Conservation (phyloP, 2,329 filamentous ascomycete genomes). For the Curvularia eragrostidis region DNA sequence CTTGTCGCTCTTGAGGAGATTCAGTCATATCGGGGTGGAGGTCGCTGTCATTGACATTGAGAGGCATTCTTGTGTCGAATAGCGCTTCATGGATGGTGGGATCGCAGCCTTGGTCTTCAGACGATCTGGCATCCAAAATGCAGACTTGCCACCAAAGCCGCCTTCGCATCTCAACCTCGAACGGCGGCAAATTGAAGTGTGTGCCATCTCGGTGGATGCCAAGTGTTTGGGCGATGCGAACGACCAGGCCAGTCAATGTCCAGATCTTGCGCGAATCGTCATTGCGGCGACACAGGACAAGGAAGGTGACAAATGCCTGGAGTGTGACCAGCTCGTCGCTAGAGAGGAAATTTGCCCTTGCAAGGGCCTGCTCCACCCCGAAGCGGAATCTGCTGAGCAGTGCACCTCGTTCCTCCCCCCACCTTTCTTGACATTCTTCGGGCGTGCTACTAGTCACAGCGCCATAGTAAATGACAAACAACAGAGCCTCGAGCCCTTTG, state of each 20-base stretch:
- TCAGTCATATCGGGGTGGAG: constrained; percentile 58
- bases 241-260: constrained; percentile 65
- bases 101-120: constrained; percentile 69
- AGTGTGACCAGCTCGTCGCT: constrained; percentile 68
- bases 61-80: constrained; percentile 67
- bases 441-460: constrained; percentile 60
- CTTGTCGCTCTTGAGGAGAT: constrained; percentile 56
- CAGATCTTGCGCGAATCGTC: constrained; percentile 61
- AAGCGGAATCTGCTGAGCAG: constrained; percentile 66
- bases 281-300: constrained; percentile 63
- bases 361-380: constrained; percentile 68
- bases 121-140: constrained; percentile 65
- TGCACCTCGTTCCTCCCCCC: constrained; percentile 60
- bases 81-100: constrained; percentile 64
- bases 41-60: constrained; percentile 64
- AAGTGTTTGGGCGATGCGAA: constrained; percentile 66
- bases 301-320: constrained; percentile 67
- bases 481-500: constrained; percentile 63
- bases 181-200: constrained; percentile 63
- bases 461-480: constrained; percentile 69
- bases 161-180: constrained; percentile 66
- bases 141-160: constrained; percentile 67
- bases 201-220: constrained; percentile 66
- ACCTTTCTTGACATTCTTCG: constrained; percentile 55
- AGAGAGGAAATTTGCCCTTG: constrained; percentile 67